A percentile compares a stretch with the other conserved stretches of the same genome.
Evolutionary conservation across 129 eudicot species (phyloP).

Genomic region (Arctium minus): DNA sequence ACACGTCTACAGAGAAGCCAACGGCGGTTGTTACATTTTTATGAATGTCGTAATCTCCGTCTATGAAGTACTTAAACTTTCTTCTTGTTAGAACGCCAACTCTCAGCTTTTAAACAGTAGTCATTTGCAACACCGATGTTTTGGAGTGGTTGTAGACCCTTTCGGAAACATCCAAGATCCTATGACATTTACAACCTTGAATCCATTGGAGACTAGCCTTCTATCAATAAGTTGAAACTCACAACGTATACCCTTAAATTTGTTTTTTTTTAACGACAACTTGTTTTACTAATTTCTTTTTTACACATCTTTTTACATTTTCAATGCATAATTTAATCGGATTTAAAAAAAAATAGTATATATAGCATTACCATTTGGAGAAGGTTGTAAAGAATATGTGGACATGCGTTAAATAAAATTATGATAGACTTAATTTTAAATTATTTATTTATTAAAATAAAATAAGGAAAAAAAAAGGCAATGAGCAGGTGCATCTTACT

Average conservation of each 20-base stretch:
- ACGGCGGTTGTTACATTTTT: background rate
- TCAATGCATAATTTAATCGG: no score
- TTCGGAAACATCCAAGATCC: slow-evolving; percentile 43
- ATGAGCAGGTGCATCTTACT: background rate
- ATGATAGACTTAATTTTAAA: no score
- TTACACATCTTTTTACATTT: no score
- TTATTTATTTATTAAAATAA: no score
- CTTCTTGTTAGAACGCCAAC: slow-evolving; percentile 33
- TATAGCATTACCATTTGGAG: no score
- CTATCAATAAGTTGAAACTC: slow-evolving; percentile 32
- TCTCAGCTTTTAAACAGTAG: slow-evolving; percentile 24
- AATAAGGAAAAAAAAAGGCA: no score
- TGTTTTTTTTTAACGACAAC: background rate
- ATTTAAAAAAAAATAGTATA: no score
- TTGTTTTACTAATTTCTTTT: no score
- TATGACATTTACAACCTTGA: slow-evolving; percentile 35
- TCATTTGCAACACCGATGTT: background rate
- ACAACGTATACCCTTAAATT: slow-evolving; percentile 42
- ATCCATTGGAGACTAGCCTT: slow-evolving; percentile 16
- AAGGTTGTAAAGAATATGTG: no score
- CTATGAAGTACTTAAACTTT: slow-evolving; percentile 27
- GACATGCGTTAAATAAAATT: no score
- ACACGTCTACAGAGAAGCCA: slow-evolving; percentile 51
- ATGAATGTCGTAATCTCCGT: slow-evolving; percentile 6
- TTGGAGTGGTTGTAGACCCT: slow-evolving; percentile 18